phyloP scores from a whole-genome alignment of 2,329 filamentous ascomycete genomes.

The Graphilbum ipis-grandicollis region DNA sequence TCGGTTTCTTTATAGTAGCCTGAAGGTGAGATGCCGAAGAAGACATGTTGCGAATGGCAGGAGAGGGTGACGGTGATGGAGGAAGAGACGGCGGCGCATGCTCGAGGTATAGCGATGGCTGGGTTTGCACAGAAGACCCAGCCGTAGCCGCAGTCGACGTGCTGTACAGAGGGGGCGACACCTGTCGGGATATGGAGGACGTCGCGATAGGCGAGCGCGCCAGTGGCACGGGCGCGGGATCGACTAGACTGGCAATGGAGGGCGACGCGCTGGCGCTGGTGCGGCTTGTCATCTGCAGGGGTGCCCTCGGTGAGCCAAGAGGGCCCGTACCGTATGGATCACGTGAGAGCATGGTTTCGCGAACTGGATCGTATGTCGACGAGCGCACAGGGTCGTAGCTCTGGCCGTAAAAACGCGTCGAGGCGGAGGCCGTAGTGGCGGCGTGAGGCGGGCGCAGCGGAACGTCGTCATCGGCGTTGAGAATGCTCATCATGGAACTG shows the following conservation, averaged over 20 bases:
- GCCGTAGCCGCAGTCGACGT: conserved; percentile 11
- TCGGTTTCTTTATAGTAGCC: conserved; percentile 3
- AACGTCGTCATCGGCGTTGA: conserved; percentile 34
- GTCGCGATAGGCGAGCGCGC: conserved; percentile 15
- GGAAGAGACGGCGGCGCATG: conserved; percentile 3
- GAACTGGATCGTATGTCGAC: conserved; percentile 48
- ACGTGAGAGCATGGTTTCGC: conserved; percentile 41
- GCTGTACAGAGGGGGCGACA: conserved; percentile 16
- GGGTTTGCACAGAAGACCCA: conserved; percentile 8
- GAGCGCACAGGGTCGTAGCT: conserved; percentile 82
- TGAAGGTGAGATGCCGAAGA: conserved; percentile 5
- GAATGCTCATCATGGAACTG: conserved; percentile 36
- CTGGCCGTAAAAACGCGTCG: conserved; percentile 38
- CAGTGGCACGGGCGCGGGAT: conserved; percentile 35
- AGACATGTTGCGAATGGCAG: conserved; percentile 10
- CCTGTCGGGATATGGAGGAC: conserved; percentile 12
- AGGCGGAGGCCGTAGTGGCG: conserved; percentile 22
- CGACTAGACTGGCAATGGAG: conserved; percentile 79
- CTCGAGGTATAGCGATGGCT: conserved; percentile 2
- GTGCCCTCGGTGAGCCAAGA: conserved; percentile 32
- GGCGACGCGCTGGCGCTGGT: conserved; percentile 85
- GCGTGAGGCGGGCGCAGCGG: too few relatives aligned
- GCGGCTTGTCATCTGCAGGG: conserved; percentile 35
- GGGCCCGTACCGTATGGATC: conserved; percentile 27
- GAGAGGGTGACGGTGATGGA: conserved; percentile 15